A percentile compares a stretch with the other conserved stretches of the same genome.
These are phyloP conservation scores for Martiniozyma asiatica DNA, from an alignment of 1,139 yeast species.

Conservation along the genomic window DNA sequence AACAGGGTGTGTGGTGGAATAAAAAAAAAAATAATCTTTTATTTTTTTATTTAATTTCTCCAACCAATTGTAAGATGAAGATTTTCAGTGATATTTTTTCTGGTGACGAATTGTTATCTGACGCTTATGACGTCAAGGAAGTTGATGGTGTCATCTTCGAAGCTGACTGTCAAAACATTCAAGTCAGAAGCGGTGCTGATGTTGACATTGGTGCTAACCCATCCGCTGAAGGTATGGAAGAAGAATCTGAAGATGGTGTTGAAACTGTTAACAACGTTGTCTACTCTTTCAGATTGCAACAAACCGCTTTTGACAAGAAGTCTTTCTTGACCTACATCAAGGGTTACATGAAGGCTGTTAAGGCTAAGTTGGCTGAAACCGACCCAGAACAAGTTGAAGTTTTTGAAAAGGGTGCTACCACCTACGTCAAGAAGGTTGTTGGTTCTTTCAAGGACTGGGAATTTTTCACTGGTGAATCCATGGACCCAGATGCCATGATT, in stretches of 20 bases:
- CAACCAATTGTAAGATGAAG: conserved; percentile 20
- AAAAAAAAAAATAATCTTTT: conserved; percentile 2
- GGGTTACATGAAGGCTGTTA: conserved; percentile 96
- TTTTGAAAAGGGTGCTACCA: conserved; percentile 94
- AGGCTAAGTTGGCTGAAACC: conserved; percentile 77
- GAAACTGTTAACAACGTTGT: conserved; percentile 96
- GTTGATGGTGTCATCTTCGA: conserved; percentile 91
- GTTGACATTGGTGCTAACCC: conserved; percentile 99
- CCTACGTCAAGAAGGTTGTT: conserved; percentile 91
- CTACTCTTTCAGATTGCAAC: conserved; percentile 96
- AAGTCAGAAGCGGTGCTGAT: conserved; percentile 71
- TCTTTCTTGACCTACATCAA: conserved; percentile 90
- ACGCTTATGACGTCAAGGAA: conserved; percentile 80
- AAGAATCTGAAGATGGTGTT: conserved; percentile 68
- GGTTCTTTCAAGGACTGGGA: conserved; percentile 98
- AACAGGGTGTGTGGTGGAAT: neutral
- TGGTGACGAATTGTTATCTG: conserved; percentile 94
- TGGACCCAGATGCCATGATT: conserved; percentile 99
- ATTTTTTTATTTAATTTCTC: conserved; percentile 1
- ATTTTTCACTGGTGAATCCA: conserved; percentile 98
- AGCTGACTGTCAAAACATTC: conserved; percentile 92
- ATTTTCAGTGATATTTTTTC: conserved; percentile 66
- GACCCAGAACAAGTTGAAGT: conserved; percentile 76
- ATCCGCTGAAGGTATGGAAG: conserved; percentile 92
- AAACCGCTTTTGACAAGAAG: conserved; percentile 93